A percentile compares a stretch with the other conserved stretches of the same genome.
These are phyloP conservation scores for Reutealis trisperma DNA, from an alignment of 345 rosid genomes.

Conservation along the genomic window DNA sequence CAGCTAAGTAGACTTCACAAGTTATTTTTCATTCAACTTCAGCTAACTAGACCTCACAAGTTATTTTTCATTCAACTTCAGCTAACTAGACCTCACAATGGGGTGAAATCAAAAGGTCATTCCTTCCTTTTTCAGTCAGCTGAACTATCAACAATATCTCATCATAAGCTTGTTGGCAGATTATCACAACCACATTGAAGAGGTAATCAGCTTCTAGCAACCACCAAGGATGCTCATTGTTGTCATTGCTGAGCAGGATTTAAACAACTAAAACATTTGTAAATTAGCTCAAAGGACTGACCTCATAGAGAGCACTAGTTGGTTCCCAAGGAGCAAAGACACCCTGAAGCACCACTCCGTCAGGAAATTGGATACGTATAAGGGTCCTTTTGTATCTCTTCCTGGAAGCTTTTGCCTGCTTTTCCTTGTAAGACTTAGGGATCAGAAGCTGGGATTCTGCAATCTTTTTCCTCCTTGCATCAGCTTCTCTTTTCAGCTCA, in stretches of 20 bases:
- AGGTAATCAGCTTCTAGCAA: not conserved
- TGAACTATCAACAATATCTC: not conserved
- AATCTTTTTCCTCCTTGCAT: conserved; percentile 73
- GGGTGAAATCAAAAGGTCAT: not conserved
- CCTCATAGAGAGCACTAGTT: conserved; percentile 83
- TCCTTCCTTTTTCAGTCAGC: not conserved
- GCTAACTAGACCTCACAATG: not conserved
- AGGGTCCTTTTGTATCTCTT: conserved; percentile 62
- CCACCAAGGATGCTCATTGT: not conserved
- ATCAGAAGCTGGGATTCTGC: conserved; percentile 88
- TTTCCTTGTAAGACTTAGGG: conserved; percentile 85
- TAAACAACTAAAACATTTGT: not conserved
- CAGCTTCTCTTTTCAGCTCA: conserved; percentile 83
- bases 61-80: not conserved
- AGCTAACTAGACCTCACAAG: not conserved
- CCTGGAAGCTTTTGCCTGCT: conserved; percentile 79
- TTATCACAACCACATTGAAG: not conserved
- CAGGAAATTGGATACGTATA: conserved; percentile 88
- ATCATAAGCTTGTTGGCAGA: not conserved
- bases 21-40: not conserved
- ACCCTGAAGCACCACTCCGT: conserved; percentile 91
- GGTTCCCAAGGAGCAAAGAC: conserved; percentile 87
- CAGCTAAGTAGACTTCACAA: not conserved
- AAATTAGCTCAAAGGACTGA: conserved; percentile 23
- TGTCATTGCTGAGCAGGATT: not conserved